These are phyloP conservation scores for Phialophora macrospora DNA, from an alignment of 2,329 filamentous ascomycete species.

Conservation along the genomic window DNA sequence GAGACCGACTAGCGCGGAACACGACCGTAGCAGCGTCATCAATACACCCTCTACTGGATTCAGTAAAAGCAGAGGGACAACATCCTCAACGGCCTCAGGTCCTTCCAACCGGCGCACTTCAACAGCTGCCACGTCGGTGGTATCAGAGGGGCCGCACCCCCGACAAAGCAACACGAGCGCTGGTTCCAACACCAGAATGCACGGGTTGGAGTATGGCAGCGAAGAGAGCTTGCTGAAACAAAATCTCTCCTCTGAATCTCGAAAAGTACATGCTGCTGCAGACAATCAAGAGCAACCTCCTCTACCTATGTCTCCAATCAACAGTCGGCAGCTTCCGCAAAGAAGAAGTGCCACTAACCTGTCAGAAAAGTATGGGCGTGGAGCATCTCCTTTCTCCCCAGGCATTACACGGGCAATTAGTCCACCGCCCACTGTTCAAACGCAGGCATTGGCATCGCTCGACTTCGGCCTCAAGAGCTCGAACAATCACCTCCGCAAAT, in stretches of 20 bases:
- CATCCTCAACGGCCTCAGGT: slow-evolving; percentile 79
- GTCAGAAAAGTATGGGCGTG: slow-evolving; percentile 53
- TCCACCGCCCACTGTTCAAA: slow-evolving; percentile 49
- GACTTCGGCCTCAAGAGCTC: slow-evolving; percentile 34
- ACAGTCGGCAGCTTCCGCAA: slow-evolving; percentile 41
- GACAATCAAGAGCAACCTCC: slow-evolving; percentile 31
- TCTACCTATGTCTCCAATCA: slow-evolving; percentile 34
- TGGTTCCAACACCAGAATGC: slow-evolving; percentile 23
- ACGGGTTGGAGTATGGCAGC: slow-evolving; percentile 25
- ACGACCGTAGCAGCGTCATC: slow-evolving; percentile 28
- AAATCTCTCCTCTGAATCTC: slow-evolving; percentile 31
- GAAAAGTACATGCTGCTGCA: slow-evolving; percentile 16
- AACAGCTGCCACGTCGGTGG: slow-evolving; percentile 84
- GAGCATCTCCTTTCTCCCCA: slow-evolving; percentile 42
- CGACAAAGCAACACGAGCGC: slow-evolving; percentile 39
- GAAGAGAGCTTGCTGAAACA: slow-evolving; percentile 29
- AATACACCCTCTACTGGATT: slow-evolving; percentile 63
- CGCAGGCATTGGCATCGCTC: slow-evolving; percentile 38
- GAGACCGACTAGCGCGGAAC: slow-evolving; percentile 45
- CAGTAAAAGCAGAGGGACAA: slow-evolving; percentile 77
- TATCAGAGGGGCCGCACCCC: slow-evolving; percentile 65
- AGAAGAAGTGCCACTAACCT: slow-evolving; percentile 70
- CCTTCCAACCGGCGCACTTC: slow-evolving; percentile 74
- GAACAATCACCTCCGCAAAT: slow-evolving; percentile 25
- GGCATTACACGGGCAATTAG: slow-evolving; percentile 46